These are phyloP conservation scores for Amanita molliuscula DNA, from an alignment of 768 basidiomycete genomes.

Conservation along the genomic window DNA sequence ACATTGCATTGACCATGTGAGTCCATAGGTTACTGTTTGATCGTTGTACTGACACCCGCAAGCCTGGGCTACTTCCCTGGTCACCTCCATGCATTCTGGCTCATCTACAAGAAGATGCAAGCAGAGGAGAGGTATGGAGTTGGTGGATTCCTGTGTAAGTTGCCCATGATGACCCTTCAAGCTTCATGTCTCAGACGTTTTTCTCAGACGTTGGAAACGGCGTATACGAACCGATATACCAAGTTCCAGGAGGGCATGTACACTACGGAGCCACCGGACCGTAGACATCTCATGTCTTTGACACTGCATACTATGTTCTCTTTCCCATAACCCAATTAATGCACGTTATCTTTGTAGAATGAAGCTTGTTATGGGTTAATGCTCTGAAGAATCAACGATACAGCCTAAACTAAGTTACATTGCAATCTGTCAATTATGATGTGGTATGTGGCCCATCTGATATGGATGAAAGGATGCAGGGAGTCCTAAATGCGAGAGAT, in stretches of 20 bases:
- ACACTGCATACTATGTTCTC: not conserved
- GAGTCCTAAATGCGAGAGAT: not conserved
- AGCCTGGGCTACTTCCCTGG: constrained; percentile 76
- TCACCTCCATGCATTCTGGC: constrained; percentile 75
- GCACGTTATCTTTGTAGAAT: not conserved
- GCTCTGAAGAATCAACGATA: not conserved
- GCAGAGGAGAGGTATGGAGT: constrained; percentile 75
- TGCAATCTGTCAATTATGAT: not conserved
- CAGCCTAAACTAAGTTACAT: not conserved
- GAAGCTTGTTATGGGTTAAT: not conserved
- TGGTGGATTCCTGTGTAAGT: constrained; percentile 71
- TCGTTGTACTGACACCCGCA: not conserved
- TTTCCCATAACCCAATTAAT: not conserved
- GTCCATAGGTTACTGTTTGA: constrained; percentile 12
- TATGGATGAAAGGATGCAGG: not conserved
- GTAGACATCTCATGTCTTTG: constrained; percentile 6
- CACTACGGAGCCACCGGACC: constrained; percentile 32
- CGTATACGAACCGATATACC: constrained; percentile 29
- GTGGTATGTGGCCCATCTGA: not conserved
- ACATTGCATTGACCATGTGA: constrained; percentile 68
- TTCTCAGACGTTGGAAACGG: constrained; percentile 30
- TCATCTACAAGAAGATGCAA: constrained; percentile 85
- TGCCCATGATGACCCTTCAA: not conserved
- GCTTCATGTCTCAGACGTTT: not conserved
- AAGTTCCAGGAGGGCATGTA: constrained; percentile 17